Evolutionary conservation across 768 basidiomycete species (phyloP).

Genomic region (Rickenella mellea): DNA sequence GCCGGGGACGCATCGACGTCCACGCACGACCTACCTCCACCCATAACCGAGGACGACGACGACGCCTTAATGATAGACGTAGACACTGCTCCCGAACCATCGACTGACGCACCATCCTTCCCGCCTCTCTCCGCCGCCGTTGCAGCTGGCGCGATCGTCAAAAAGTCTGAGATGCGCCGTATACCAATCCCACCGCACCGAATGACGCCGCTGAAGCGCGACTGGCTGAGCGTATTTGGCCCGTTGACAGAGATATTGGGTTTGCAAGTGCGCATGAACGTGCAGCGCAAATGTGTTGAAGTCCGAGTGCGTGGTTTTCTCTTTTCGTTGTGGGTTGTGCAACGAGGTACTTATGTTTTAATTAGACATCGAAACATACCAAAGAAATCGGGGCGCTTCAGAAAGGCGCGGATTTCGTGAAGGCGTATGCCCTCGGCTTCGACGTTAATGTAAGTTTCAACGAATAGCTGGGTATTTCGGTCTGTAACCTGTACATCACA

Average conservation of each 20-base stretch:
- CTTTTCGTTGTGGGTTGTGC: too few species aligned
- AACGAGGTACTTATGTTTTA: too few species aligned
- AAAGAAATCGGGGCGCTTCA: conserved; percentile 90
- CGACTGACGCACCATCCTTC: conserved; percentile 57
- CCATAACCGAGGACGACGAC: conserved; percentile 30
- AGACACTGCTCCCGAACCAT: conserved; percentile 30
- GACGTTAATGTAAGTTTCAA: conserved; percentile 72
- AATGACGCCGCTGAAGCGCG: conserved; percentile 94
- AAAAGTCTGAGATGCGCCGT: conserved; percentile 81
- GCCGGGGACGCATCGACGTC: conserved; percentile 7
- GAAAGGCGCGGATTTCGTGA: conserved; percentile 95
- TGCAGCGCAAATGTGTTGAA: conserved; percentile 81
- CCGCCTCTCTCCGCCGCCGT: conserved; percentile 50
- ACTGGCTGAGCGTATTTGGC: conserved; percentile 93
- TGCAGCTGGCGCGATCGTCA: conserved; percentile 46
- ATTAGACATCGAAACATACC: conserved; percentile 90
- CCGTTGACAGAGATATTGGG: conserved; percentile 92
- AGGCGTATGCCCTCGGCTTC: conserved; percentile 91
- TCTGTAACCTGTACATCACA: not conserved
- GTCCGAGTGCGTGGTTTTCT: conserved; percentile 59
- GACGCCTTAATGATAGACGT: conserved; percentile 57
- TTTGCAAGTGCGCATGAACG: conserved; percentile 96
- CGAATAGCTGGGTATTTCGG: not conserved
- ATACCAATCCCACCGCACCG: conserved; percentile 93
- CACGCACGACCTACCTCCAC: conserved; percentile 11